Percentiles rank a stretch among this genome's conserved stretches.
Conservation (phyloP, 2,329 filamentous ascomycete species). For the Neopestalotiopsis sp. region DNA sequence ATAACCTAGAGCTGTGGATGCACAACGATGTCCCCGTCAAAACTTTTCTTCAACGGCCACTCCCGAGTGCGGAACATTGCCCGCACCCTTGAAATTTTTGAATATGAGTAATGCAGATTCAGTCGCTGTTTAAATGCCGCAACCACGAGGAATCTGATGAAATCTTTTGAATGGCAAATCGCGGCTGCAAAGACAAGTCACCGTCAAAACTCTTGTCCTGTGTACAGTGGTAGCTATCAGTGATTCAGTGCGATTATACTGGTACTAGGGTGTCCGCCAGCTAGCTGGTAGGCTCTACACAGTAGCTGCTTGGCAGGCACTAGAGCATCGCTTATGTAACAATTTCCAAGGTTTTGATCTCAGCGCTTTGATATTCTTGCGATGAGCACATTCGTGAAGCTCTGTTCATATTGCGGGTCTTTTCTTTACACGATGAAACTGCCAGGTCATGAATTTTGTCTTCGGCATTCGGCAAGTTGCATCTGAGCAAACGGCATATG, state of each 20-base stretch:
- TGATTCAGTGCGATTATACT: too few species aligned
- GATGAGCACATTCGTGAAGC: not conserved
- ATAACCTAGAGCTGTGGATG: conserved; percentile 3
- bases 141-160: not conserved
- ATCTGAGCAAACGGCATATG: too few species aligned
- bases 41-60: not conserved
- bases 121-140: not conserved
- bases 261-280: too few species aligned
- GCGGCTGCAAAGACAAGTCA: not conserved
- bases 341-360: not conserved
- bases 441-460: not conserved
- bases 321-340: not conserved
- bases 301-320: not conserved
- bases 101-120: not conserved
- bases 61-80: conserved; percentile 7
- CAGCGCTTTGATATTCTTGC: not conserved
- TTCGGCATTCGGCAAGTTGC: not conserved
- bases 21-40: not conserved
- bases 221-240: too few species aligned
- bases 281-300: too few species aligned
- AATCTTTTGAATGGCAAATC: not conserved
- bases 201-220: too few species aligned
- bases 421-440: not conserved
- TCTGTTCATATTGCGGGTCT: not conserved
- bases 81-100: conserved; percentile 1